Conservation (phyloP, 176 grass and related monocot genomes). For the Secale cereale region DNA sequence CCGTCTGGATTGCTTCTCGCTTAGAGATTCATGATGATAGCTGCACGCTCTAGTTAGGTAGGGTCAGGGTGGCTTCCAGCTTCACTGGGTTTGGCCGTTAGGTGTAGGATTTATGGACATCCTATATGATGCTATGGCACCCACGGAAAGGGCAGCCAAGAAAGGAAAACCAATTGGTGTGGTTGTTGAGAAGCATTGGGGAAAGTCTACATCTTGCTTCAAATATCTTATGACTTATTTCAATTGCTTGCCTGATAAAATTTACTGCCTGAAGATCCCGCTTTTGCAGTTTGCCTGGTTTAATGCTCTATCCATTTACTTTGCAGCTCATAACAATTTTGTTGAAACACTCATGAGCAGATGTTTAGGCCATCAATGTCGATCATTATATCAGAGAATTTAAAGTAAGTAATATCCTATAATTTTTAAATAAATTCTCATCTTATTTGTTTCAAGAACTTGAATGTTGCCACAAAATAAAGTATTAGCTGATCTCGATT, state of each 20-base stretch:
- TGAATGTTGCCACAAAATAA: neutral
- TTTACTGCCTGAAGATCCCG: neutral
- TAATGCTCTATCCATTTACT: conserved; percentile 12
- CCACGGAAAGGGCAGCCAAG: conserved; percentile 59
- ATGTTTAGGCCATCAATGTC: conserved; percentile 89
- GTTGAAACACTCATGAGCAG: conserved; percentile 79
- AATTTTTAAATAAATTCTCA: conserved; percentile 24
- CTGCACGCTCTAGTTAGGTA: too few relatives aligned
- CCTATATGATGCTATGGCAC: too few relatives aligned
- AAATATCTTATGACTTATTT: neutral
- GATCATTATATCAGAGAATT: conserved; percentile 87
- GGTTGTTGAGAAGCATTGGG: conserved; percentile 85
- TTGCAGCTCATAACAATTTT: conserved; percentile 80
- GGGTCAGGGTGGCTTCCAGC: too few relatives aligned
- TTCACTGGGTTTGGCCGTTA: too few relatives aligned
- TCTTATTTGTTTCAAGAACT: neutral
- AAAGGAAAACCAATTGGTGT: conserved; percentile 92
- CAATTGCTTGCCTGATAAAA: neutral
- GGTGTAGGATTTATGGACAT: too few relatives aligned
- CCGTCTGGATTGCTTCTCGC: too few relatives aligned
- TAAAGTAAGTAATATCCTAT: conserved; percentile 97
- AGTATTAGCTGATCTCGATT: conserved; percentile 11
- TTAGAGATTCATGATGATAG: too few relatives aligned
- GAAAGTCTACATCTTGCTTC: conserved; percentile 65
- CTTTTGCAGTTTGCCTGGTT: neutral